Percentiles rank a stretch among this genome's conserved stretches.
These are phyloP conservation scores for Ananas comosus DNA, from an alignment of 176 grass and related monocot genomes.

Conservation along the genomic window DNA sequence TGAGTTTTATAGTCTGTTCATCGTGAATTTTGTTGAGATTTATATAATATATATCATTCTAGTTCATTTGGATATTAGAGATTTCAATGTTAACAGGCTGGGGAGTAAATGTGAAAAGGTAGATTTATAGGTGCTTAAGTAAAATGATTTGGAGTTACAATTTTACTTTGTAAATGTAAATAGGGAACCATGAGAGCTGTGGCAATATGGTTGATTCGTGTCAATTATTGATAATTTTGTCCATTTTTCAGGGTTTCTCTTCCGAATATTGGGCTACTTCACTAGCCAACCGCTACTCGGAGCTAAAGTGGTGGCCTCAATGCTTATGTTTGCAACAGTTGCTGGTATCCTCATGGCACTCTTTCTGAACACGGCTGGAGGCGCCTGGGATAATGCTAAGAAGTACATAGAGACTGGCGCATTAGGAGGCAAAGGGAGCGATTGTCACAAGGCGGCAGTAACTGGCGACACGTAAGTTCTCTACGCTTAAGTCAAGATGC, in stretches of 20 bases:
- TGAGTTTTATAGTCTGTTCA: constrained; percentile 32
- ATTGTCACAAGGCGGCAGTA: constrained; percentile 84
- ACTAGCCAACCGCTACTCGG: constrained; percentile 77
- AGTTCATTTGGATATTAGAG: not conserved
- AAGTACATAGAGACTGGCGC: constrained; percentile 99
- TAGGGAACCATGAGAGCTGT: constrained; percentile 3
- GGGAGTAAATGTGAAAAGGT: no score
- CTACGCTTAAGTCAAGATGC: constrained; percentile 7
- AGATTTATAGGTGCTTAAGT: no score
- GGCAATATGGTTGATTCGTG: no score
- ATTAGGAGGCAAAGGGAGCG: constrained; percentile 93
- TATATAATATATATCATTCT: not conserved
- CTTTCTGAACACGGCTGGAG: constrained; percentile 93
- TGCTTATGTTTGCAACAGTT: constrained; percentile 99
- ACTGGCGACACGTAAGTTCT: constrained; percentile 93
- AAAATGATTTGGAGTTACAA: no score
- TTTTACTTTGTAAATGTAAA: not conserved
- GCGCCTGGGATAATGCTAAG: constrained; percentile 98
- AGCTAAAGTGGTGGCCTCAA: constrained; percentile 89
- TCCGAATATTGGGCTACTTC: constrained; percentile 68
- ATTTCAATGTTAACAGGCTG: not conserved
- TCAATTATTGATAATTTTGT: not conserved
- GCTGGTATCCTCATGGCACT: constrained; percentile 93
- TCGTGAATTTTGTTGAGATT: not conserved
- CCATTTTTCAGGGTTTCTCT: constrained; percentile 59